Evolutionary conservation across 2,329 filamentous ascomycete genomes (phyloP), one percentile per base, ranked within the genome.

Genomic region (Rhynchosporium secalis): DNA sequence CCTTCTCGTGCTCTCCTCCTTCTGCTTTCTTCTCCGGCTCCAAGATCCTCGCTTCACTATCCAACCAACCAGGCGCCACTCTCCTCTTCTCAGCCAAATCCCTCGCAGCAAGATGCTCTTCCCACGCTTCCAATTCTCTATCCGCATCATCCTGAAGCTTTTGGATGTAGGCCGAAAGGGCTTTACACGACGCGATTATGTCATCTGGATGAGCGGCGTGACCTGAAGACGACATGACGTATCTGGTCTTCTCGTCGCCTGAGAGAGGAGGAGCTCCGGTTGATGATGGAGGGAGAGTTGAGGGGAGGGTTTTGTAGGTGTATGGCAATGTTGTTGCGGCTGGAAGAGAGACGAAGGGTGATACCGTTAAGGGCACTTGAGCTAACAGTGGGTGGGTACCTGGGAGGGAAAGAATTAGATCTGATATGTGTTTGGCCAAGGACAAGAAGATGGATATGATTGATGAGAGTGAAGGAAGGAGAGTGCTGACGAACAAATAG

Each of bases 341-440:
- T 10, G 95, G 95, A 38, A 99, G 88, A 64, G 89, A 90, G 71
- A 98, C 86, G 79, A 97, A 97, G 31, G 95, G 95, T 3, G 94
- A 97, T 49, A 98, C 92, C 56, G 92, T 96, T 60, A 99, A 80
- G 36, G 95, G 92, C 46, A 98, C 87, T 78, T 99, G 95, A 68
- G 93, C 90, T 52, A 99, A 86, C 67, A 97, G 86, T 15, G 89
- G 91, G 78, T 97, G 92, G 15, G 92, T 87, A 68, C 84, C 89
- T 92, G 66, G 5, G 13, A 0, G 33, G 20, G 4, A 6, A 36
- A 36, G 5, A 36, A 59, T 54, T 62, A 61, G 10, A 56, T 58
- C n/a, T 3, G 10, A 15, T 26, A 29, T 31, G 15, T 48, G 5
- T 38, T 10, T n/a, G 51, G 26, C 4, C 4, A 26, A 33, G 10